Evolutionary conservation across 78 protist species (phyloP).

Genomic region (Emiliania huxleyi): DNA sequence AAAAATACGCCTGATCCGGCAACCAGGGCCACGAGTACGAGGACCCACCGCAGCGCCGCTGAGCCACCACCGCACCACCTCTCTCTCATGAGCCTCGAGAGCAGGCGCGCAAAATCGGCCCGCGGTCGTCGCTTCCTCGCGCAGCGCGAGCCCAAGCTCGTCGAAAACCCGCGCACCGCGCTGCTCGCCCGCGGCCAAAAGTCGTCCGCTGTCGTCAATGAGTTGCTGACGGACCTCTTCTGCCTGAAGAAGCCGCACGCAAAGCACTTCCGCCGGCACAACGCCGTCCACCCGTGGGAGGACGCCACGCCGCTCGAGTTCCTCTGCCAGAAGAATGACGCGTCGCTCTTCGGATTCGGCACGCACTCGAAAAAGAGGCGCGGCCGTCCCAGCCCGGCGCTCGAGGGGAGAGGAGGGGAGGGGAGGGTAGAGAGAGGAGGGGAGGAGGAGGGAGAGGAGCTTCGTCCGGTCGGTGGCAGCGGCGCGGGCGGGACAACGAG

Average conservation of each 20-base stretch:
- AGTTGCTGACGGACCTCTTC: constrained; percentile 15
- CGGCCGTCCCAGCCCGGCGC: too few species aligned
- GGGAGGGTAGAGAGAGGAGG: too few species aligned
- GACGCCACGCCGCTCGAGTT: constrained; percentile 59
- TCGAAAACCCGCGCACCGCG: constrained; percentile 27
- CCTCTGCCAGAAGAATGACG: constrained; percentile 54
- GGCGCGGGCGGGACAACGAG: too few species aligned
- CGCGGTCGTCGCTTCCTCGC: constrained; percentile 46
- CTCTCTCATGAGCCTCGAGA: too few species aligned
- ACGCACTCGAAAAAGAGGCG: constrained; percentile 82
- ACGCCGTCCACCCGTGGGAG: constrained; percentile 74
- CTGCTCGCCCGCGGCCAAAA: constrained; percentile 24
- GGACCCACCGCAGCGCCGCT: too few species aligned
- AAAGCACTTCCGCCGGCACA: background rate
- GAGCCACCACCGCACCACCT: too few species aligned
- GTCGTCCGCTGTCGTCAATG: background rate
- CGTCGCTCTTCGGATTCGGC: constrained; percentile 76
- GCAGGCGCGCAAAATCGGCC: constrained; percentile 30
- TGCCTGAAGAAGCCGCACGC: constrained; percentile 11
- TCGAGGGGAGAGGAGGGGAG: too few species aligned
- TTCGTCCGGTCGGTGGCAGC: too few species aligned
- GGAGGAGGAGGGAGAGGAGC: too few species aligned
- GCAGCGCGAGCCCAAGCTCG: constrained; percentile 38
- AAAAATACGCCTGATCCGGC: too few species aligned
- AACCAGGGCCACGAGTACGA: too few species aligned